Evolutionary conservation across 2,329 filamentous ascomycete species (phyloP), one percentile per base, ranked within the genome.

Genomic region (Aspergillus awamori): DNA sequence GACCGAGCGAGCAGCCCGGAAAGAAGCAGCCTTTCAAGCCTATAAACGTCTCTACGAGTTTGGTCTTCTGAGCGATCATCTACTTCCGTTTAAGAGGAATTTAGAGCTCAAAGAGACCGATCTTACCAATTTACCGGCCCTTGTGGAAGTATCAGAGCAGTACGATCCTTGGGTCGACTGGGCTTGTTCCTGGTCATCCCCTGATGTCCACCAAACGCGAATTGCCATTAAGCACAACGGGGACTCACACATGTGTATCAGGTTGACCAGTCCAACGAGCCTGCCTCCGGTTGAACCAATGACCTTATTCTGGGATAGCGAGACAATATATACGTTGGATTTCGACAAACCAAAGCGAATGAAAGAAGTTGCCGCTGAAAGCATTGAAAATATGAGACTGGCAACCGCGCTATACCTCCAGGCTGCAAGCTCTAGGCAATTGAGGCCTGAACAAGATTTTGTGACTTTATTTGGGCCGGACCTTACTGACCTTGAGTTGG

Each of bases 21-120:
- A 90, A 70, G 94, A 97, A 74, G 92, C 89, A 1, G 90, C 92
- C 0, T 95, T 96, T 63, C 86, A 91, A 69, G 91, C 93, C 1
- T 97, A 93, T 70, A 77, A 85, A 22, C 81, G 81, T 5, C 80
- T 98, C 0, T 87, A 94, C 70, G 68, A 84, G 7, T 88, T 85
- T 26, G 89, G 89, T 0, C 79, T 97, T 5, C 76, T 98, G 1
- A 93, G 91, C 63, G 86, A 96, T 13, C 83, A 96, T 67, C 77
- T 97, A 0, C 80, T 97, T 43, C 94, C 94, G 4, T 70, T 77
- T 8, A 68, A 66, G 1, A 62, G 60, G 8, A 77, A 83, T 13
- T 59, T 62, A 10, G 67, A 72, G n/a, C 59, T 69, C 4, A 60
- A 55, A 6, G 49, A 59, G 33, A 45, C 58, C 7, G 64, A 67